Evolutionary conservation across 1,139 yeast genomes (phyloP), one percentile per base, ranked within the genome.

Genomic region (Suhomyces panamericanus): DNA sequence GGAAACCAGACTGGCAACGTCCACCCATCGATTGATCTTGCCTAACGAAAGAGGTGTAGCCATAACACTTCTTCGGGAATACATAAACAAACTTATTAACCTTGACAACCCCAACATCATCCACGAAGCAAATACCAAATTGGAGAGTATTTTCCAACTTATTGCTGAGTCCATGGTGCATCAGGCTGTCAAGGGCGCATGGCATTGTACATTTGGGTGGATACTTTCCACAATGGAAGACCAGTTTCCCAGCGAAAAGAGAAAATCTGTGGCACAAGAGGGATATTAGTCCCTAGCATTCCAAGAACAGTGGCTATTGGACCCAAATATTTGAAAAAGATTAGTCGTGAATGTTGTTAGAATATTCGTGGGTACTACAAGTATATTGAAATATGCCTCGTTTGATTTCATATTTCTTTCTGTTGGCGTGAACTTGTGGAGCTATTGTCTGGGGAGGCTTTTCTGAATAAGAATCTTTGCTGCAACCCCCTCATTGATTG

Each of bases 41-140:
- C 63, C 70, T 12, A 64, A 60, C 41, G 69, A 66, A 20, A 50
- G 56, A 35, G 60, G 59, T 2, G 54, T 57, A 16, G 64, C 60
- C 15, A 53, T 56, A 6, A 48, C 50, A 16, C 41, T 64, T 28
- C 39, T 64, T 29, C 51, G 56, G 17, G 62, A 62, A 34, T 60
- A 54, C 35, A 52, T 57, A 30, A 49, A 47, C 35, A 63, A 62
- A 46, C 46, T 63, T 35, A 51, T 56, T 17, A 62, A 60, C 42
- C 42, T 46, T n/a, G 47, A 48, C 32, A 49, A 56, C 32, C 49
- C 39, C 10, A 49, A 49, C 4, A 38, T 47, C 14, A 42, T 52
- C 6, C 37, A 42, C 17, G 47, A 47, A 12, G 52, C 60, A 8
- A 62, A 56, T 43, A 39, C 43, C 14, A 57, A 52, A 24, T 53